These are phyloP conservation scores for Ascomycota sp. DNA, from an alignment of 2,329 filamentous ascomycete species.

Conservation along the genomic window DNA sequence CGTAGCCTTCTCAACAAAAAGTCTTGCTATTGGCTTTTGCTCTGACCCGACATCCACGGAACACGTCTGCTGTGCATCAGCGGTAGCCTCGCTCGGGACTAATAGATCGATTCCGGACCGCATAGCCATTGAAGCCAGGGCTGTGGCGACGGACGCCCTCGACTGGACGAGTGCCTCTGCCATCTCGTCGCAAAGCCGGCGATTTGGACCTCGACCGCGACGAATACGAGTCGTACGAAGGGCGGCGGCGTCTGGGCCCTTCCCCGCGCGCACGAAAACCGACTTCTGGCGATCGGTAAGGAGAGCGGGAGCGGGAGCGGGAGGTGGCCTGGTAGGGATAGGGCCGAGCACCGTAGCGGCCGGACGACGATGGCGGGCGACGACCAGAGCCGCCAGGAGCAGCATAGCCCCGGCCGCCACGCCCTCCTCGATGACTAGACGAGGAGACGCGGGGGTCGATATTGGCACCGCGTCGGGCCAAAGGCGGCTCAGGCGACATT, in stretches of 20 bases:
- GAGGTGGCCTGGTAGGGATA: constrained; percentile 45
- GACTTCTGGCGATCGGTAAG: constrained; percentile 18
- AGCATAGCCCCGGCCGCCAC: constrained; percentile 7
- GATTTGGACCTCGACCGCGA: constrained; percentile 28
- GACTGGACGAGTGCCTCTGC: constrained; percentile 12
- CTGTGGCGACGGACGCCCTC: constrained; percentile 20
- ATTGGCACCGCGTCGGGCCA: constrained; percentile 40
- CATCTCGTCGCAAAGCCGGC: constrained; percentile 12
- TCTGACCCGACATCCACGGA: background rate
- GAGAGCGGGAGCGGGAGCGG: constrained; percentile 22
- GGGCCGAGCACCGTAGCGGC: constrained; percentile 21
- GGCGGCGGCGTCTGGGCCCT: constrained; percentile 21
- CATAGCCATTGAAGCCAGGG: constrained; percentile 23
- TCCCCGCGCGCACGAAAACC: constrained; percentile 7
- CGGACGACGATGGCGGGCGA: constrained; percentile 10
- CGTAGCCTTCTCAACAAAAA: too few species aligned
- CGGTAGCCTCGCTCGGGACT: constrained; percentile 17
- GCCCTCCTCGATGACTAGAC: constrained; percentile 12
- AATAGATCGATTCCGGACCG: constrained; percentile 18
- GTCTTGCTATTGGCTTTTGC: background rate
- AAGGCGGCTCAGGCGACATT: constrained; percentile 61
- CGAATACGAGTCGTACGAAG: constrained; percentile 21
- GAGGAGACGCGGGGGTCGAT: constrained; percentile 27
- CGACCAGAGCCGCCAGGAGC: constrained; percentile 14
- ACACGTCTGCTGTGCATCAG: constrained; percentile 3